phyloP scores from a whole-genome alignment of 345 rosid genomes.

The Eucalyptus curtisii region DNA sequence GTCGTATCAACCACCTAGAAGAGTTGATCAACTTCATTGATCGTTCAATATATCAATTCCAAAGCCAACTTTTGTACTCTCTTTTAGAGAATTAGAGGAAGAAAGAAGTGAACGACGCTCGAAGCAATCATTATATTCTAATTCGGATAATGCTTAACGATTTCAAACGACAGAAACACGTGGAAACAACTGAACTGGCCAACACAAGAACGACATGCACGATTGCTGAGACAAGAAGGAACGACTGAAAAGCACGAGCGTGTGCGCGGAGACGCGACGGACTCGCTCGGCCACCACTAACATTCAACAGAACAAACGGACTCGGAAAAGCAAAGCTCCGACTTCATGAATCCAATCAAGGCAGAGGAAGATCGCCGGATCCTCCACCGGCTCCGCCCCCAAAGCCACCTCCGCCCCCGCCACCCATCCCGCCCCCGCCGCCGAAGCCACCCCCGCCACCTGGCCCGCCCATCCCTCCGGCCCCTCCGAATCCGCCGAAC shows the following conservation, averaged over 20 bases:
- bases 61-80: neutral
- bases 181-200: neutral
- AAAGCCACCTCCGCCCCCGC: constrained; percentile 9
- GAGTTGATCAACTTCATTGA: neutral
- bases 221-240: neutral
- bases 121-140: neutral
- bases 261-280: neutral
- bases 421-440: constrained; percentile 9
- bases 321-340: neutral
- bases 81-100: neutral
- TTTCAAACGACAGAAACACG: neutral
- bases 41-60: neutral
- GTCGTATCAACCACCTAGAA: neutral
- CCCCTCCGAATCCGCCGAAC: constrained; percentile 37
- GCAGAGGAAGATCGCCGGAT: constrained; percentile 25
- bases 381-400: constrained; percentile 4
- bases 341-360: constrained; percentile 2
- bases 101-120: neutral
- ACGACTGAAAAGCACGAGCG: neutral
- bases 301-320: neutral
- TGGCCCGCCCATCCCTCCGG: constrained; percentile 33
- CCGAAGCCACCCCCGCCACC: constrained; percentile 10
- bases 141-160: neutral
- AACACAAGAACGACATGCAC: neutral
- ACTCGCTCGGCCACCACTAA: neutral